A percentile compares a stretch with the other conserved stretches of the same genome.
Conservation (phyloP, 2,329 filamentous ascomycete species). For the Cercospora sp. region DNA sequence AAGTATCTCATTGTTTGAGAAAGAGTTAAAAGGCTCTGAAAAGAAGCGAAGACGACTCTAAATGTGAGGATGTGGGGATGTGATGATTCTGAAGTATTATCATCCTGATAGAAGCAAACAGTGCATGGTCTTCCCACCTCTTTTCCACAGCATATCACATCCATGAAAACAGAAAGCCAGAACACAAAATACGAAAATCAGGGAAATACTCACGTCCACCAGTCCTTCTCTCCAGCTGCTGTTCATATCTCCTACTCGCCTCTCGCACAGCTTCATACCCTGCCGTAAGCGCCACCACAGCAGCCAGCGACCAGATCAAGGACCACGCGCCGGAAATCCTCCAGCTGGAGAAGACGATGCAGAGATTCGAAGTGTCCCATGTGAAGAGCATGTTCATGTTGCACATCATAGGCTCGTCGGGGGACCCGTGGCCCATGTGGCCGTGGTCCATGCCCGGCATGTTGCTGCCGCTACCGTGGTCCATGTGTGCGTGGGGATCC, state of each 20-base stretch:
- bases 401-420: conserved; percentile 65
- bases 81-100: neutral
- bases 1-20: conserved; percentile 3
- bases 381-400: conserved; percentile 95
- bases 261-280: conserved; percentile 89
- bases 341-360: conserved; percentile 93
- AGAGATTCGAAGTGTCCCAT: conserved; percentile 90
- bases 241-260: conserved; percentile 73
- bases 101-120: neutral
- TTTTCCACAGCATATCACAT: neutral
- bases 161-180: neutral
- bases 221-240: conserved; percentile 50
- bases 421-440: conserved; percentile 55
- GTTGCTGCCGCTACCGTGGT: conserved; percentile 16
- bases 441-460: conserved; percentile 23
- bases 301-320: conserved; percentile 78
- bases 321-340: conserved; percentile 72
- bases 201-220: conserved; percentile 42
- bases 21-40: too few species aligned
- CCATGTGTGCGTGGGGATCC: conserved; percentile 24
- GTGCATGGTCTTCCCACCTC: neutral
- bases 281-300: conserved; percentile 78
- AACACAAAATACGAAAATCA: neutral
- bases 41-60: neutral
- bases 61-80: neutral